A percentile compares a stretch with the other conserved stretches of the same genome.
Evolutionary conservation across 2,329 filamentous ascomycete species (phyloP).

Genomic region (Hymenoscyphus scutula): DNA sequence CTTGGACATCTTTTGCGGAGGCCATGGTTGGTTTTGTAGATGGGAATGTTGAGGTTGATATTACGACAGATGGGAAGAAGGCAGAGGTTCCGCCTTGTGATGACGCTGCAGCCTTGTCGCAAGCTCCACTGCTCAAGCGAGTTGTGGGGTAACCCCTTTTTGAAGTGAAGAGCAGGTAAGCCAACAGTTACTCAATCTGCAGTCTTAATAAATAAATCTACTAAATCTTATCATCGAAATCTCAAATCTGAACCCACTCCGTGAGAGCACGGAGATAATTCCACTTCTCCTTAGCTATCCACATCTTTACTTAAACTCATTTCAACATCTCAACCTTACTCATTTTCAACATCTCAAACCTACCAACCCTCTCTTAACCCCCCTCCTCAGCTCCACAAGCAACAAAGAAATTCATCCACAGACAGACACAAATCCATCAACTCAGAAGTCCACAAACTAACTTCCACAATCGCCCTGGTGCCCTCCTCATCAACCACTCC

Average conservation of each 20-base stretch:
- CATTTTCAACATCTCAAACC: too few relatives aligned
- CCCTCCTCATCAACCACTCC: slow-evolving; percentile 47
- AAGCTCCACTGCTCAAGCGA: not conserved
- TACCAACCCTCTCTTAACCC: too few relatives aligned
- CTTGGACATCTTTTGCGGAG: slow-evolving; percentile 57
- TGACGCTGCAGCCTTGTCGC: not conserved
- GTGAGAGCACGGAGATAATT: too few relatives aligned
- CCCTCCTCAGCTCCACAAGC: not conserved
- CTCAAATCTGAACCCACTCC: too few relatives aligned
- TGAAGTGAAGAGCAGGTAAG: not conserved
- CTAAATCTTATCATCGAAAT: too few relatives aligned
- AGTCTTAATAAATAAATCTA: too few relatives aligned
- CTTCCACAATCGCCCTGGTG: slow-evolving; percentile 49
- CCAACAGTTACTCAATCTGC: too few relatives aligned
- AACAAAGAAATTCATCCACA: slow-evolving; percentile 51
- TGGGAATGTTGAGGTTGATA: slow-evolving; percentile 9
- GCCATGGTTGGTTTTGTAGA: slow-evolving; percentile 43
- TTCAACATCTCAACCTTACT: too few relatives aligned
- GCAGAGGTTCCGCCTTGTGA: not conserved
- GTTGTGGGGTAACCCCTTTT: slow-evolving; percentile 1
- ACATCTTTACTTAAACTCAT: too few relatives aligned
- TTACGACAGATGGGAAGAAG: not conserved
- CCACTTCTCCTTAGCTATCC: too few relatives aligned
- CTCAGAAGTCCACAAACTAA: slow-evolving; percentile 50
- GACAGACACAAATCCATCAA: slow-evolving; percentile 58